phyloP scores from a whole-genome alignment of 257 asterid genomes.

The Solanum pimpinellifolium region DNA sequence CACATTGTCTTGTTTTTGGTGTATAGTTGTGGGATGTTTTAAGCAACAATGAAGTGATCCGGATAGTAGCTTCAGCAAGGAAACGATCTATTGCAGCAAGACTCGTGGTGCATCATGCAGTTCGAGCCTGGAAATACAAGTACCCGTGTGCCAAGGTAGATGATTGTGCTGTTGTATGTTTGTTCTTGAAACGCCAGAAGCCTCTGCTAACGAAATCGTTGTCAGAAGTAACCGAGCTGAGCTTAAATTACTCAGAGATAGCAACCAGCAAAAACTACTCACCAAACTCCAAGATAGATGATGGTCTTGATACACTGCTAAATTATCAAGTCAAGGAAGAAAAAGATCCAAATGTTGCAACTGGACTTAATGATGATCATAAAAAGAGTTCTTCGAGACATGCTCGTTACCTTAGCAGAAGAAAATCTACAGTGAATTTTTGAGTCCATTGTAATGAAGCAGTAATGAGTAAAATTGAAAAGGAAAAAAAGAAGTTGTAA shows the following conservation, averaged over 20 bases:
- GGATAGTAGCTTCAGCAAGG: slow-evolving; percentile 47
- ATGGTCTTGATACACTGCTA: slow-evolving; percentile 69
- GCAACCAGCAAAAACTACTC: slow-evolving; percentile 16
- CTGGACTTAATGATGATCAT: neutral
- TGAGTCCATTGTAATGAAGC: neutral
- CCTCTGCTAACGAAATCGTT: slow-evolving; percentile 37
- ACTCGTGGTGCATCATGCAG: slow-evolving; percentile 45
- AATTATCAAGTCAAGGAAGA: slow-evolving; percentile 19
- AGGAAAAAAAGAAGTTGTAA: neutral
- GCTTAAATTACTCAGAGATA: slow-evolving; percentile 27
- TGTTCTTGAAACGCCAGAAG: slow-evolving; percentile 52
- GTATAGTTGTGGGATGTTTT: slow-evolving; percentile 81
- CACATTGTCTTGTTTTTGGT: neutral
- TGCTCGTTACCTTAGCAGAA: neutral
- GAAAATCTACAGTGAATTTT: neutral
- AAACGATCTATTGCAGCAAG: slow-evolving; percentile 58
- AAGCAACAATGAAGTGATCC: slow-evolving; percentile 57
- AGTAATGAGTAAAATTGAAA: neutral
- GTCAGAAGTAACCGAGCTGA: slow-evolving; percentile 29
- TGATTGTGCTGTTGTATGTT: slow-evolving; percentile 59
- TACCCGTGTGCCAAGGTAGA: slow-evolving; percentile 67
- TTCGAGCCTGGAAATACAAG: slow-evolving; percentile 56
- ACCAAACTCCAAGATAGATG: slow-evolving; percentile 34
- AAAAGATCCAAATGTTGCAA: neutral
- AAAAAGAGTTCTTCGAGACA: neutral